A percentile compares a stretch with the other conserved stretches of the same genome.
Conservation (phyloP, 805 yeast species). For the Alloascoidea africana region DNA sequence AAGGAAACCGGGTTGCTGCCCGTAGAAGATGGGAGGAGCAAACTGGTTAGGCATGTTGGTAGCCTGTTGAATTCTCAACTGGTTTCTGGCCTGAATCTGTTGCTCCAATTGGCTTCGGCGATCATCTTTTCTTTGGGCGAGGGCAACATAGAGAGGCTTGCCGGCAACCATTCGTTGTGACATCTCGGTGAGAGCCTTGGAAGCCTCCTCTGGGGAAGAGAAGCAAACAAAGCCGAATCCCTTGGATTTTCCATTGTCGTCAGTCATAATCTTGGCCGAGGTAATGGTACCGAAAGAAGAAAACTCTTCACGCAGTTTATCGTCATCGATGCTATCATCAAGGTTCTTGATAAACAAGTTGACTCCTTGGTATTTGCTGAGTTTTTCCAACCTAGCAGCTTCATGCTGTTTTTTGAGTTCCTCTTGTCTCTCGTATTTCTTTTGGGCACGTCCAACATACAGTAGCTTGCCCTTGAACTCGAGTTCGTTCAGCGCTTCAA, state of each 20-base stretch:
- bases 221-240: slow-evolving; percentile 98
- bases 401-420: slow-evolving; percentile 93
- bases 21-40: slow-evolving; percentile 76
- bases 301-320: slow-evolving; percentile 81
- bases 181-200: slow-evolving; percentile 96
- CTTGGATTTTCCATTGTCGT: slow-evolving; percentile 87
- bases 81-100: slow-evolving; percentile 96
- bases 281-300: slow-evolving; percentile 89
- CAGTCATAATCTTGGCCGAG: slow-evolving; percentile 92
- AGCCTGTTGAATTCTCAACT: slow-evolving; percentile 89
- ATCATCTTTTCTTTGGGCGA: slow-evolving; percentile 97
- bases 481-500: slow-evolving; percentile 77
- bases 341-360: slow-evolving; percentile 94
- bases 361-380: slow-evolving; percentile 92
- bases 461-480: slow-evolving; percentile 77
- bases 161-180: slow-evolving; percentile 90
- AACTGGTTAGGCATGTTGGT: slow-evolving; percentile 84
- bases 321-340: slow-evolving; percentile 88
- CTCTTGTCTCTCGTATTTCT: slow-evolving; percentile 94
- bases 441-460: slow-evolving; percentile 98
- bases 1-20: slow-evolving; percentile 63
- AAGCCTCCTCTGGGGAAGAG: slow-evolving; percentile 97
- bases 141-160: slow-evolving; percentile 95
- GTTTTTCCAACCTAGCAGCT: slow-evolving; percentile 78
- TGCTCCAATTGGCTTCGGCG: slow-evolving; percentile 95